Evolutionary conservation across 129 eudicot genomes (phyloP), one percentile per base, ranked within the genome.

Genomic region (Artemisia annua): DNA sequence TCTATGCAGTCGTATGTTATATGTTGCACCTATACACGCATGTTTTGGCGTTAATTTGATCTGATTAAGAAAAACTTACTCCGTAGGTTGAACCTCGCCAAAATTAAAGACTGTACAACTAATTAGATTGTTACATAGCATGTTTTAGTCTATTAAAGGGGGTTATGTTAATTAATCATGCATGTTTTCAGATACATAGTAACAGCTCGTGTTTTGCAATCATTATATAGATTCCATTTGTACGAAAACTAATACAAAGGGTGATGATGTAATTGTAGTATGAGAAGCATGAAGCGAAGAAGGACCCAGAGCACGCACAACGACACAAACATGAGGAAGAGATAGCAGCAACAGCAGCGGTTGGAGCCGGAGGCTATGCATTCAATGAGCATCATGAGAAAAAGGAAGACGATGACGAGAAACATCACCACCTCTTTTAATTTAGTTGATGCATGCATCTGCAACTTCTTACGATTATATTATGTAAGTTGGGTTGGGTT

Each of bases 311-410:
- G 69, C 75, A 86, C n/a, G 78, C 80, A 7, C 87, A 80, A 77
- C 78, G 66, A 77, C 91, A 83, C 87, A 83, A 80, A 70, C 57
- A 80, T 57, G 87, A 81, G 69, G 91, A 86, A 66, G 91, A 83
- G 58, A 67, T 83, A 1, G 91, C 87, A 43, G 87, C 85, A 4
- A 80, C 80, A 0, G 85, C 59, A 8, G 83, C 83, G 0, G 87
- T 86, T 7, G 91, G 85, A 12, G 63, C 91, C 10, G 90, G 85
- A 5, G 90, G 90, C 14, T 86, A 71, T 49, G 85, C 74, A 0
- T 83, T 86, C 79, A 85, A 86, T 35, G 92, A 87, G 84, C 86
- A 78, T 44, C 88, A 81, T 48, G 79, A 81, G 69, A 84, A 79
- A 67, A 84, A 87, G 69, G 88, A 76, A 22, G 75, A 46, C 4